Conservation (phyloP, 345 rosid species). For the Salix udensis region DNA sequence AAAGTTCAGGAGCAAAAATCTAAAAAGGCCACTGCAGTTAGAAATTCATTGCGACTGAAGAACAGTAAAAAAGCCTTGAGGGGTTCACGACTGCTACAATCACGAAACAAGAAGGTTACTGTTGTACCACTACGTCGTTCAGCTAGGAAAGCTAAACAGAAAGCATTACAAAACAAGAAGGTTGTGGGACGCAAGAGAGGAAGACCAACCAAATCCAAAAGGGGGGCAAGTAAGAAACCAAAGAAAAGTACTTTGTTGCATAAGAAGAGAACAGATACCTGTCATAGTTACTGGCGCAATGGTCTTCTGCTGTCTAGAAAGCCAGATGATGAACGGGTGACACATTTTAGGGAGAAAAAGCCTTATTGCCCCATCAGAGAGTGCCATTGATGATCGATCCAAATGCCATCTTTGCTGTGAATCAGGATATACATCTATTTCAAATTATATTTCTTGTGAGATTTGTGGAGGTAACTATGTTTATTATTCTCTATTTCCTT, state of each 20-base stretch:
- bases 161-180: slow-evolving; percentile 41
- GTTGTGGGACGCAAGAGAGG: slow-evolving; percentile 42
- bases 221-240: slow-evolving; percentile 37
- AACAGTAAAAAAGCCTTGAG: slow-evolving; percentile 21
- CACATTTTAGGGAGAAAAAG: slow-evolving; percentile 45
- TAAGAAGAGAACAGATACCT: slow-evolving; percentile 59
- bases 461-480: slow-evolving; percentile 55
- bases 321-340: slow-evolving; percentile 64
- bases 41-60: slow-evolving; percentile 26
- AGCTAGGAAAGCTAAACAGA: slow-evolving; percentile 53
- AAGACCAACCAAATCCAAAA: slow-evolving; percentile 40
- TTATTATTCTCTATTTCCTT: neutral
- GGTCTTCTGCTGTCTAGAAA: slow-evolving; percentile 73
- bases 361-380: slow-evolving; percentile 34
- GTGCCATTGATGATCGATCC: slow-evolving; percentile 39
- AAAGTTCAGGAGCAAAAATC: slow-evolving; percentile 39
- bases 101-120: slow-evolving; percentile 45
- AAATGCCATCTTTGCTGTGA: slow-evolving; percentile 71
- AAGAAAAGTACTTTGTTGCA: slow-evolving; percentile 32
- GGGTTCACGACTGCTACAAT: slow-evolving; percentile 11
- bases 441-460: slow-evolving; percentile 65
- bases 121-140: slow-evolving; percentile 82
- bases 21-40: slow-evolving; percentile 33
- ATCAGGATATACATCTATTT: slow-evolving; percentile 38
- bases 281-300: slow-evolving; percentile 72